Conservation (phyloP, 2,329 filamentous ascomycete genomes). For the Aspergillus sergii region DNA sequence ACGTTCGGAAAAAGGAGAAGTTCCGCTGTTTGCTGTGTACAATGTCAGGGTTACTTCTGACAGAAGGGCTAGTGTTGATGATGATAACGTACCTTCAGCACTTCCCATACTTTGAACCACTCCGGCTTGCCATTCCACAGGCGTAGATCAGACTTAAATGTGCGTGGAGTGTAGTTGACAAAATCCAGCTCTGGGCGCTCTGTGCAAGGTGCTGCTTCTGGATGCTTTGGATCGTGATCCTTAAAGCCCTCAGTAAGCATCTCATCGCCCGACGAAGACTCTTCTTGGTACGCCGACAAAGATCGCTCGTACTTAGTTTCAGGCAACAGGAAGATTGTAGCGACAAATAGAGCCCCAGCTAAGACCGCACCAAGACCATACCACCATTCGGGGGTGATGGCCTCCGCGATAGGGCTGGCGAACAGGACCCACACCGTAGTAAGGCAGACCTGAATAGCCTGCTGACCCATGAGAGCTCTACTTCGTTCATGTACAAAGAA, state of each 20-base stretch:
- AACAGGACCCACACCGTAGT: conserved; percentile 43
- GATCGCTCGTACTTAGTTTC: conserved; percentile 48
- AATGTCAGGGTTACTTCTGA: background rate
- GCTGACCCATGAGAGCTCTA: conserved; percentile 44
- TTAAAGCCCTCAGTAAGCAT: conserved; percentile 14
- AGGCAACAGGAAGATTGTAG: conserved; percentile 44
- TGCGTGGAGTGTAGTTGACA: conserved; percentile 40
- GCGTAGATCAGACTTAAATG: conserved; percentile 39
- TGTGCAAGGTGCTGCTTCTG: conserved; percentile 9
- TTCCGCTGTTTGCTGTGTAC: conserved; percentile 31
- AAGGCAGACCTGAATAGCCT: conserved; percentile 44
- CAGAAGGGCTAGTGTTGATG: background rate
- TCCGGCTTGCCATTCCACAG: conserved; percentile 45
- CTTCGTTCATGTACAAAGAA: conserved; percentile 51
- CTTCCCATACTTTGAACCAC: conserved; percentile 34
- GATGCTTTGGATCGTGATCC: background rate
- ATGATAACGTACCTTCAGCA: conserved; percentile 18
- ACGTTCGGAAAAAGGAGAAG: conserved; percentile 46
- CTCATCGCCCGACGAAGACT: conserved; percentile 14
- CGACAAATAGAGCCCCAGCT: conserved; percentile 35
- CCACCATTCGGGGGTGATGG: conserved; percentile 47
- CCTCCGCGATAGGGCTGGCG: conserved; percentile 46
- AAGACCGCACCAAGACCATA: conserved; percentile 46
- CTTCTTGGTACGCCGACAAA: conserved; percentile 41
- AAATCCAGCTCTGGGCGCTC: conserved; percentile 37